Base-by-base conservation (phyloP, 352 stramenopile species). In the Globisporangium orthogonon region DNA sequence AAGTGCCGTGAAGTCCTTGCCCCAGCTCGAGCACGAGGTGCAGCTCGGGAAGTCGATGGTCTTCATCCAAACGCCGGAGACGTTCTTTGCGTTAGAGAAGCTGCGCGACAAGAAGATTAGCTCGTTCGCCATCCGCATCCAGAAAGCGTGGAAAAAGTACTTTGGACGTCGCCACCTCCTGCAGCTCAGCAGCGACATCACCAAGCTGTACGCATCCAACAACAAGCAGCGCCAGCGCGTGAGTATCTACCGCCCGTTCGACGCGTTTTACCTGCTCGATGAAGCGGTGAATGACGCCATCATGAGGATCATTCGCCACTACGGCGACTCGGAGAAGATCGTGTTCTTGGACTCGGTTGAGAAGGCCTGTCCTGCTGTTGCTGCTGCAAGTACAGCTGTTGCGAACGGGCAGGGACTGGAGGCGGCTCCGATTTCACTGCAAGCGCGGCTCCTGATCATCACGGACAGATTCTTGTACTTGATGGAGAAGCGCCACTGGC, bases 21-120 rank as follows among this genome's bases (percentile, higher is more conserved):
- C 76, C 9, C 74, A 89, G 15, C 65, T 94, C n/a, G 79, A 92
- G 50, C 70, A 66, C 2, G 85, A 97, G 61, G 84, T 89, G 18
- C 86, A 97, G 56, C 71, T 95, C 23, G 89, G 89, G 52, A 93
- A 95, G 58, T 78, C 83, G 4, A 97, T 97, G 83, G 72, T 97
- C 17, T 97, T 97, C 50, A 94, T 97, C 49, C 84, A 91, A 51
- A 91, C 85, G 4, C 88, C 89, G 0, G 86, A 95, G 64, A 93
- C 76, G 4, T 94, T 95, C 63, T 97, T 97, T 56, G 76, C 84
- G 30, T 64, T 97, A 10, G 89, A 97, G 60, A 93, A 94, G 53
- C 54, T 95, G 14, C 74, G 89, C 17, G 86, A 96, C 43, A 78
- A 86, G 41, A 90, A 83, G 50, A 78, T 95, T 29, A 76, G 81